Conservation (phyloP, 345 rosid genomes). For the Firmiana major region DNA sequence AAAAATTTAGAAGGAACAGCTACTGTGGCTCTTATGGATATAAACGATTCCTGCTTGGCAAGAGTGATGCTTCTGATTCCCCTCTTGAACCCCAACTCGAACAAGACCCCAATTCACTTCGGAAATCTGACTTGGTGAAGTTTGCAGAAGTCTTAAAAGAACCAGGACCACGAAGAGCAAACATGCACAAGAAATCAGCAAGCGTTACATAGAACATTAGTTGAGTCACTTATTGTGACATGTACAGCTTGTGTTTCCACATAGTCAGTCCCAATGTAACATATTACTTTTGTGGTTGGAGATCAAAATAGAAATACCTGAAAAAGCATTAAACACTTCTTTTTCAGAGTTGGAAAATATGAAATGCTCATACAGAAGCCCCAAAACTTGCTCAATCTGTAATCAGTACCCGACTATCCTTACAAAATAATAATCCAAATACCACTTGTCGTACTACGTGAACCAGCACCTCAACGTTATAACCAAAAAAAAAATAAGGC, state of each 20-base stretch:
- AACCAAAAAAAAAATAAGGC: neutral
- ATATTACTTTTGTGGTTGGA: neutral
- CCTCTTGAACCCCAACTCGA: neutral
- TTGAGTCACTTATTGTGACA: neutral
- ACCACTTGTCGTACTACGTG: neutral
- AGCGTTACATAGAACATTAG: conserved; percentile 30
- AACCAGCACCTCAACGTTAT: neutral
- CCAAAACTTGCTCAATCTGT: no score
- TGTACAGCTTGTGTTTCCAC: neutral
- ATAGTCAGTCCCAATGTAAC: neutral
- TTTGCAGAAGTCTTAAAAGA: conserved; percentile 56
- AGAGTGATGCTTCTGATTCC: conserved; percentile 15
- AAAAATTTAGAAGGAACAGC: conserved; percentile 24
- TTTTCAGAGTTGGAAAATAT: neutral
- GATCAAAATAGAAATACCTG: neutral
- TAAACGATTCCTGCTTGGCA: conserved; percentile 16
- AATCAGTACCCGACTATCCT: no score
- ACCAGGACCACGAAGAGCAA: conserved; percentile 27
- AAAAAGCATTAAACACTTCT: neutral
- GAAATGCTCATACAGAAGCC: neutral
- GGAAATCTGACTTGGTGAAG: conserved; percentile 52
- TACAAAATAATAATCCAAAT: neutral
- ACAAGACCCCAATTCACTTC: neutral
- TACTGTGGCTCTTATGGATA: conserved; percentile 21
- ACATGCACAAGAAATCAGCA: conserved; percentile 38